phyloP scores from a whole-genome alignment of 202 grass and related monocot species.

The Bolboschoenoplectus hybrid region DNA sequence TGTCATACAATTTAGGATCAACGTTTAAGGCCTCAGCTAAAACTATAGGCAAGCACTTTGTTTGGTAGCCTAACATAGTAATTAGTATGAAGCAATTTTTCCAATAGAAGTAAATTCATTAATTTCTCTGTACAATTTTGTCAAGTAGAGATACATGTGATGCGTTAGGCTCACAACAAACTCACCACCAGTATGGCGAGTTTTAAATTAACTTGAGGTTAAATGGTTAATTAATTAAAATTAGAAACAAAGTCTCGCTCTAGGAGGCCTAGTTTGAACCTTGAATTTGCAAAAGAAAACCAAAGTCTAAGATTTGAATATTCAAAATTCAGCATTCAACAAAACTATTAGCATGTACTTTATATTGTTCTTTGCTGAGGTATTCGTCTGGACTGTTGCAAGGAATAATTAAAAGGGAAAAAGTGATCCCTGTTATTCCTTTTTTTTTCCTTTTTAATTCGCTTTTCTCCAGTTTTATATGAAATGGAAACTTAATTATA shows the following conservation, averaged over 20 bases:
- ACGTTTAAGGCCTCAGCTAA: not conserved
- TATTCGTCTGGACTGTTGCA: not conserved
- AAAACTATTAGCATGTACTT: not conserved
- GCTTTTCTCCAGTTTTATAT: not conserved
- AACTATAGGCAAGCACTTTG: not conserved
- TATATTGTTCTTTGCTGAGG: not conserved
- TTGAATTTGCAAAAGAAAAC: not conserved
- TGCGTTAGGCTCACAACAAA: not conserved
- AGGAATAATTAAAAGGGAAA: not conserved
- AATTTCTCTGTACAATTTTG: not conserved
- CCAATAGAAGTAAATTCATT: not conserved
- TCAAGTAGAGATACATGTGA: not conserved
- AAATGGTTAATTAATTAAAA: not conserved
- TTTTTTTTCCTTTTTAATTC: not conserved
- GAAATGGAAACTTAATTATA: not conserved
- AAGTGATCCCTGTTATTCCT: not conserved
- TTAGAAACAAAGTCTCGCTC: not conserved
- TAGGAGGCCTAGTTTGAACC: not conserved
- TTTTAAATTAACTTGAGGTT: constrained; percentile 2
- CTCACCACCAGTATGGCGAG: not conserved
- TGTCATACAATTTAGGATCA: not conserved
- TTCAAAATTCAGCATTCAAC: constrained; percentile 23
- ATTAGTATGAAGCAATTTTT: not conserved
- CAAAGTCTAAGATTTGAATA: constrained; percentile 21
- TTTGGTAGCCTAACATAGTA: constrained; percentile 20